Percentiles rank a stretch among this genome's conserved stretches.
Evolutionary conservation across 345 rosid genomes (phyloP).

Genomic region (Hypericum perforatum): DNA sequence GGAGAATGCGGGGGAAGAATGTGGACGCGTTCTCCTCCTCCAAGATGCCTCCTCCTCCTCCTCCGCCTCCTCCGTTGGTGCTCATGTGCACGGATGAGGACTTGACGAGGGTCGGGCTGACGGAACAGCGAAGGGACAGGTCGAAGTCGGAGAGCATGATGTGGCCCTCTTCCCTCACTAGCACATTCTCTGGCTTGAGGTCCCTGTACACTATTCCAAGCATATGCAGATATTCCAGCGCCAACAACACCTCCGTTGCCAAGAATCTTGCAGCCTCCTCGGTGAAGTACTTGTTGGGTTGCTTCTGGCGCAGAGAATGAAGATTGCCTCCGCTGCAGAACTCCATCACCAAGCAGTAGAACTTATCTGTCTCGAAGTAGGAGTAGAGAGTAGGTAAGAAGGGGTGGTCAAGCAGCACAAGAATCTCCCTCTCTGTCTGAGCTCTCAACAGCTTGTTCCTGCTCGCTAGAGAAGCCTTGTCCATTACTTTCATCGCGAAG

Average conservation of each 20-base stretch:
- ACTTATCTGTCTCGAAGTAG: conserved; percentile 4
- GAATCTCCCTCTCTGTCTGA: background rate
- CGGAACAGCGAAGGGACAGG: conserved; percentile 2
- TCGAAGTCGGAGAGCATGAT: conserved; percentile 3
- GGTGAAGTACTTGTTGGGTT: conserved; percentile 1
- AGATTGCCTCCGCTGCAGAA: conserved; percentile 1
- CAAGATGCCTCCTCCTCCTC: background rate
- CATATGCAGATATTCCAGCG: conserved; percentile 1
- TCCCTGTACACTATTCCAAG: conserved; percentile 2
- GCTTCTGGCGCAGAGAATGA: conserved; percentile 6
- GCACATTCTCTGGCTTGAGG: conserved; percentile 3
- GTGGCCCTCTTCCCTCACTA: background rate
- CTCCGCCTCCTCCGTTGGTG: background rate
- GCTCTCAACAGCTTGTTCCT: conserved; percentile 65
- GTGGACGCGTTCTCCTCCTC: conserved; percentile 2
- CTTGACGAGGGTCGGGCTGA: conserved; percentile 2
- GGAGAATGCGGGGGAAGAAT: conserved; percentile 3
- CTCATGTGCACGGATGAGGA: background rate
- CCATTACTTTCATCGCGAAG: conserved; percentile 55
- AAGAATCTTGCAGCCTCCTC: conserved; percentile 1
- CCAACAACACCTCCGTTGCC: background rate
- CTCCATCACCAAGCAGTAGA: conserved; percentile 4
- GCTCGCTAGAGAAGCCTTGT: conserved; percentile 64
- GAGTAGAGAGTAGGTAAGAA: conserved; percentile 1
- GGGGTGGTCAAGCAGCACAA: conserved; percentile 1